Percentiles rank a stretch among this genome's conserved stretches.
These are phyloP conservation scores for Hordeum pubiflorum DNA, from an alignment of 202 grass and related monocot genomes.

Conservation along the genomic window DNA sequence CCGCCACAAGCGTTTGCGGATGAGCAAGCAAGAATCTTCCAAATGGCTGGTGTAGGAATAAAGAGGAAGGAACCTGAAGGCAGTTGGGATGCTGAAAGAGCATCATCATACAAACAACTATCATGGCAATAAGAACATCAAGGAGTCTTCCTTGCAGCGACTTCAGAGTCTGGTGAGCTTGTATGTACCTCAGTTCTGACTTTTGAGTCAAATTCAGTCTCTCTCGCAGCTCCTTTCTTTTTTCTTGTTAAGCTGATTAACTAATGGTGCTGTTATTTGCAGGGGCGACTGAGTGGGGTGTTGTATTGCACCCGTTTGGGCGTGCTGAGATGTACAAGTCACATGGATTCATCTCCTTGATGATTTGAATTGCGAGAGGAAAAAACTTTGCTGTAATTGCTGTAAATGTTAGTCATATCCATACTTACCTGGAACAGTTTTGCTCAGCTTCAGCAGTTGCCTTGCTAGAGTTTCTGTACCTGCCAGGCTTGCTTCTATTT, in stretches of 20 bases:
- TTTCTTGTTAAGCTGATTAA: slow-evolving; percentile 25
- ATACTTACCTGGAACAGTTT: slow-evolving; percentile 52
- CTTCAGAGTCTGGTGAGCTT: slow-evolving; percentile 43
- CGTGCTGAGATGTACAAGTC: slow-evolving; percentile 42
- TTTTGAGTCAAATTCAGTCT: slow-evolving; percentile 12
- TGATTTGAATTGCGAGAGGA: slow-evolving; percentile 49
- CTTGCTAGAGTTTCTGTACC: slow-evolving; percentile 35
- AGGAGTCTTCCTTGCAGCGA: background rate
- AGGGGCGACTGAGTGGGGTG: slow-evolving; percentile 18
- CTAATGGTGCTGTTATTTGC: slow-evolving; percentile 7
- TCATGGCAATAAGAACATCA: slow-evolving; percentile 45
- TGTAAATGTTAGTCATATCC: slow-evolving; percentile 64
- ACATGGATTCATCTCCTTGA: slow-evolving; percentile 23
- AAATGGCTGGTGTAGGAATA: slow-evolving; percentile 42
- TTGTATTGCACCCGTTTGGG: slow-evolving; percentile 2
- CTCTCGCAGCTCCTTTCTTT: background rate
- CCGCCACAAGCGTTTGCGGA: slow-evolving; percentile 44
- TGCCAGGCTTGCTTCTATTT: slow-evolving; percentile 43
- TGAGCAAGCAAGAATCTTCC: slow-evolving; percentile 57
- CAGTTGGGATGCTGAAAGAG: slow-evolving; percentile 72
- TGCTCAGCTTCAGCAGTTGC: slow-evolving; percentile 40
- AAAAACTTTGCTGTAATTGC: slow-evolving; percentile 49
- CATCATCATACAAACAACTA: slow-evolving; percentile 50
- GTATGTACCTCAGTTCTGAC: slow-evolving; percentile 21
- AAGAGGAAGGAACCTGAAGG: slow-evolving; percentile 82